A percentile compares a stretch with the other conserved stretches of the same genome.
Conservation (phyloP, 1,284 basidiomycete genomes). For the Amylostereum areolatum region DNA sequence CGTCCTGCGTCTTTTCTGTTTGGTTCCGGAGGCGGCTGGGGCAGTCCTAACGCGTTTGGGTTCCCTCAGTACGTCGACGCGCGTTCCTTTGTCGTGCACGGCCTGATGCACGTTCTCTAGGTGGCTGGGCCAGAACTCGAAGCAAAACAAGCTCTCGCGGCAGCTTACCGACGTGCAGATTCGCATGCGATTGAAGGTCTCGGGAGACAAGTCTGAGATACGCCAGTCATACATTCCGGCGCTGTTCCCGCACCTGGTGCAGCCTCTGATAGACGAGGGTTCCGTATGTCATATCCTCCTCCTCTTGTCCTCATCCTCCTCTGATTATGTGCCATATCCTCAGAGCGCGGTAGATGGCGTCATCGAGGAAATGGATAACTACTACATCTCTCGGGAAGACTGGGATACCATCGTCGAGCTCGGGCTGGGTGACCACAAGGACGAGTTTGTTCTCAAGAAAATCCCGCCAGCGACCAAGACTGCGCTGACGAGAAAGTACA, state of each 20-base stretch:
- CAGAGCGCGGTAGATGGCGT: conserved; percentile 78
- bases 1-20: conserved; percentile 80
- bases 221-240: conserved; percentile 88
- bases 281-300: conserved; percentile 38
- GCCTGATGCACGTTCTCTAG: conserved; percentile 30
- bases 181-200: conserved; percentile 90
- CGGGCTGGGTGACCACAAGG: conserved; percentile 77
- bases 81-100: background rate
- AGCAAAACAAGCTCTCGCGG: conserved; percentile 76
- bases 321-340: background rate
- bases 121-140: conserved; percentile 98
- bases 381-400: conserved; percentile 90
- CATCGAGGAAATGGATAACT: conserved; percentile 89
- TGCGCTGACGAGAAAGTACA: conserved; percentile 88
- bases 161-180: conserved; percentile 90
- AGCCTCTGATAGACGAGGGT: conserved; percentile 72
- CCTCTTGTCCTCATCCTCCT: background rate
- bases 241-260: conserved; percentile 73
- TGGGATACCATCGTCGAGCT: conserved; percentile 95
- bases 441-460: conserved; percentile 75
- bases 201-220: conserved; percentile 85
- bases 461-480: conserved; percentile 80
- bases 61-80: conserved; percentile 72
- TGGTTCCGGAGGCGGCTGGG: conserved; percentile 65
- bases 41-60: conserved; percentile 57